Evolutionary conservation across 805 yeast species (phyloP).

Genomic region (Wickerhamomyces bovis): DNA sequence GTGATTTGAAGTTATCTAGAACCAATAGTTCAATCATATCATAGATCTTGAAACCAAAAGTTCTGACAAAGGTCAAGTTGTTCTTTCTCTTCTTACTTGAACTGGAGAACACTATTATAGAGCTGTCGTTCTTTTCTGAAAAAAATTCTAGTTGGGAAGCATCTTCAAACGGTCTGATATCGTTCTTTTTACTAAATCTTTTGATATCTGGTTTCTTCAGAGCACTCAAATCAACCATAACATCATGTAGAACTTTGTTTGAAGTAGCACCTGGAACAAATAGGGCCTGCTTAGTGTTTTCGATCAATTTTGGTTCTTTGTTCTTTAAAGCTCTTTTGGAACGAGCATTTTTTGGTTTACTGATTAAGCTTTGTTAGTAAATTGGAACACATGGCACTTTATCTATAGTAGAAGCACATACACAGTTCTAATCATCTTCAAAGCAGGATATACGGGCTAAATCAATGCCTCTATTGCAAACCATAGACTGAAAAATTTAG

Average conservation of each 20-base stretch:
- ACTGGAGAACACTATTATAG: conserved; percentile 72
- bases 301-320: conserved; percentile 81
- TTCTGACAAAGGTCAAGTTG: conserved; percentile 80
- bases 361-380: conserved; percentile 22
- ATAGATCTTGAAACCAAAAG: conserved; percentile 83
- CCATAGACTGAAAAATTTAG: not conserved
- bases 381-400: not conserved
- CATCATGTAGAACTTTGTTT: conserved; percentile 76
- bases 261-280: conserved; percentile 87
- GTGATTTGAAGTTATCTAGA: conserved; percentile 59
- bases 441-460: not conserved
- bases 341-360: conserved; percentile 91
- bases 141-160: conserved; percentile 79
- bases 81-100: conserved; percentile 91
- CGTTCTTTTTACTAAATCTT: conserved; percentile 84
- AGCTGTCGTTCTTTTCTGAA: conserved; percentile 89
- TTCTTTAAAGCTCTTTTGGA: conserved; percentile 90
- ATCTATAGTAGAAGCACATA: conserved; percentile 16
- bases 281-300: conserved; percentile 83
- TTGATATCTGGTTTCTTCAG: conserved; percentile 87
- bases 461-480: not conserved
- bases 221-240: conserved; percentile 82
- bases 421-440: conserved; percentile 31
- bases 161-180: conserved; percentile 90
- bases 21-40: conserved; percentile 91